Base-by-base conservation (phyloP, 345 rosid genomes). In the Firmiana major region DNA sequence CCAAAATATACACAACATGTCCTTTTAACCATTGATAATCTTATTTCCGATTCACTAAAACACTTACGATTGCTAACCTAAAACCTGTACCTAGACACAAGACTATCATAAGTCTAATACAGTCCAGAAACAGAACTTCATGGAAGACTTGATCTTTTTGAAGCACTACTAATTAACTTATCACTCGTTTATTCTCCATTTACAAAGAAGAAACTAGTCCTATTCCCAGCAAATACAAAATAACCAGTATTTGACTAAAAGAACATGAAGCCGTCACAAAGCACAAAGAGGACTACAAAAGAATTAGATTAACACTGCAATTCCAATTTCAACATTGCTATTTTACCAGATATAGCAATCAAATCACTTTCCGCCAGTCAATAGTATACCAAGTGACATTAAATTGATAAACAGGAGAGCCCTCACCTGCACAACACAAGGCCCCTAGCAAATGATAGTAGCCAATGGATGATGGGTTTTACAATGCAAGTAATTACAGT, bases 41-140 rank as follows among this genome's bases (percentile, higher is more conserved):
- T 66, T 66, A 17, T n/a, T 67, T 67, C 19, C 34, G 10, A 46
- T 46, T 46, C 51, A 46, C 12, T 11, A 21, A 22, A 45, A 5
- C 5, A 19, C 21, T 42, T 43, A 42, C 3, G 53, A 69, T 7
- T 10, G 34, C 72, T 22, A 68, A 68, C 17, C 55, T 45, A 68
- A 67, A 67, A 45, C 72, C 13, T 43, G 19, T 11, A 67, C n/a
- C 36, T 43, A 12, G 26, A 67, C 2, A 67, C 19, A 19, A 22
- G 38, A 68, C 57, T 9, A 0, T 7, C 36, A 43, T 12, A 68
- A 13, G 40, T 46, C 73, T 46, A 5, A 11, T 11, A 46, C 6
- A 24, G 38, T 45, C n/a, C 73, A 46, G 34, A 67, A 67, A 11
- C 55, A 68, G 36, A 68, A 68, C 11, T 68, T 68, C n/a, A n/a